Conservation (phyloP, 2,329 filamentous ascomycete genomes). For the Epichloe elymi region DNA sequence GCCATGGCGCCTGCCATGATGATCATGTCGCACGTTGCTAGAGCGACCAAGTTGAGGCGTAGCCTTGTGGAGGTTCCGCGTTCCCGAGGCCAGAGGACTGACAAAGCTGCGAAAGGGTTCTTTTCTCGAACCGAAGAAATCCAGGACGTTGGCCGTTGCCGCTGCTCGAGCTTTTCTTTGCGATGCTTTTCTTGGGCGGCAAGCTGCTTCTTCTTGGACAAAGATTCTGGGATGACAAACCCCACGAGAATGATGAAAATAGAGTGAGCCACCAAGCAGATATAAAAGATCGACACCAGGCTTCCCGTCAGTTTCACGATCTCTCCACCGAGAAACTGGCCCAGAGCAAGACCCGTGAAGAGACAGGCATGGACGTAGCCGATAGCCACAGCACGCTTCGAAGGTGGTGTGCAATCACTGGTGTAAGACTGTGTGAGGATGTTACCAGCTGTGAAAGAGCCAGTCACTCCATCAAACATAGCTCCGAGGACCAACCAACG, state of each 20-base stretch:
- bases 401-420: conserved; percentile 74
- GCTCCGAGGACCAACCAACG: conserved; percentile 67
- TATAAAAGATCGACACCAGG: conserved; percentile 73
- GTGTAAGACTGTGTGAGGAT: conserved; percentile 73
- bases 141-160: conserved; percentile 13
- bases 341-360: conserved; percentile 78
- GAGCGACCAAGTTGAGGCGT: conserved; percentile 67
- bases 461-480: conserved; percentile 68
- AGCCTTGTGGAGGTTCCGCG: conserved; percentile 44
- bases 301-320: conserved; percentile 65
- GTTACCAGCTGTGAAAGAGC: conserved; percentile 76
- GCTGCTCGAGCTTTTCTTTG: conserved; percentile 28
- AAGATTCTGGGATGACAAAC: conserved; percentile 69
- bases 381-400: conserved; percentile 68
- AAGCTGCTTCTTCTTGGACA: conserved; percentile 59
- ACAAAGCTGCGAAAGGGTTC: conserved; percentile 66
- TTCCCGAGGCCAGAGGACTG: conserved; percentile 62
- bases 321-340: conserved; percentile 69
- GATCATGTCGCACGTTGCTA: conserved; percentile 70
- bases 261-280: conserved; percentile 58
- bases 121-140: conserved; percentile 26
- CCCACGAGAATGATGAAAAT: conserved; percentile 61
- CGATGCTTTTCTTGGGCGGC: conserved; percentile 56
- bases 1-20: conserved; percentile 76
- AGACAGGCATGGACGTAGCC: conserved; percentile 83